Evolutionary conservation across 768 basidiomycete genomes (phyloP).

Genomic region (Gloeopeniophorella convolvens): DNA sequence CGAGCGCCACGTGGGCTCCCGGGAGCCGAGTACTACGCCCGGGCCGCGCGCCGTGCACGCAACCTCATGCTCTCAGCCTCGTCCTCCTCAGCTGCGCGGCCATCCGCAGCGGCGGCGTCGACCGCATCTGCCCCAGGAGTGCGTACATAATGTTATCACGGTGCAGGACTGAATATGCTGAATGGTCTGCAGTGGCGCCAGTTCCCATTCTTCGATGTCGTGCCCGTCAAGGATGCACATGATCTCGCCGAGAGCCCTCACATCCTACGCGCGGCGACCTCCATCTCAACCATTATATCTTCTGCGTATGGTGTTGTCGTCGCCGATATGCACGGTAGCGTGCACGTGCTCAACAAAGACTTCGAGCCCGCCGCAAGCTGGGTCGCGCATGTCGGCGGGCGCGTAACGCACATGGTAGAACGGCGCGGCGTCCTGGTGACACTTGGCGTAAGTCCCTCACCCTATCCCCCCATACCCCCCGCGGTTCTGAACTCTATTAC

Average conservation of each 20-base stretch:
- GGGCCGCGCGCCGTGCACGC: not conserved
- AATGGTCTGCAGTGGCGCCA: constrained; percentile 63
- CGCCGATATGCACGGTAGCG: constrained; percentile 80
- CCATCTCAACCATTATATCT: constrained; percentile 64
- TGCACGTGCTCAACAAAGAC: constrained; percentile 68
- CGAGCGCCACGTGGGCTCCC: too few relatives aligned
- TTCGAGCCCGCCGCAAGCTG: constrained; percentile 69
- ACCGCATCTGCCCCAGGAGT: constrained; percentile 13
- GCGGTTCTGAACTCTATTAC: too few relatives aligned
- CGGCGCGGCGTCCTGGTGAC: constrained; percentile 77
- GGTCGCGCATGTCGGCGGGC: constrained; percentile 72
- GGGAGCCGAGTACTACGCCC: too few relatives aligned
- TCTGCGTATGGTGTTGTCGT: constrained; percentile 65
- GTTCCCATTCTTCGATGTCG: constrained; percentile 83
- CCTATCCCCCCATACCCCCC: too few relatives aligned
- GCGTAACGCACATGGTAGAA: constrained; percentile 86
- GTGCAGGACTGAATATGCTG: not conserved
- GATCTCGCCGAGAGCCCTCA: constrained; percentile 71
- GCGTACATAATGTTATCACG: not conserved
- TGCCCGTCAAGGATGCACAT: constrained; percentile 70
- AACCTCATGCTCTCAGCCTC: constrained; percentile 1
- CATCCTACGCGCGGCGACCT: constrained; percentile 64
- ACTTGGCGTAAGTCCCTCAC: constrained; percentile 59
- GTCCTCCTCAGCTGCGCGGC: not conserved
- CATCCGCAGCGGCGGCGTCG: constrained; percentile 2